Percentiles rank a stretch among this genome's conserved stretches.
Evolutionary conservation across 179 eudicot species (phyloP).

Genomic region (Pouteria campechiana): DNA sequence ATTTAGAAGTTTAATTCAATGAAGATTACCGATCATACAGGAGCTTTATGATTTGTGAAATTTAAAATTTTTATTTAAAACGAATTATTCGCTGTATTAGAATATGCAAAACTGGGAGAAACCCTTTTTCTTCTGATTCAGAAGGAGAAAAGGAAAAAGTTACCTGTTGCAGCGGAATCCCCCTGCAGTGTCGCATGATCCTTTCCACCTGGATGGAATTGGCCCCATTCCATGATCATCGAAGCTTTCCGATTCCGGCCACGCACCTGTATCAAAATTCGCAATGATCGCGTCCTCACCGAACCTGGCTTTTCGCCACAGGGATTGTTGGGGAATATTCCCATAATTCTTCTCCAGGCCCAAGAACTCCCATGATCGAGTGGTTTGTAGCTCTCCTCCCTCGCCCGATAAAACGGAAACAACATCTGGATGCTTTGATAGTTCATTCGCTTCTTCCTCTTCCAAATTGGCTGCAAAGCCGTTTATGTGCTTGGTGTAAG

Average conservation of each 20-base stretch:
- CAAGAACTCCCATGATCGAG: slow-evolving; percentile 10
- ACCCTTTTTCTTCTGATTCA: too few relatives aligned
- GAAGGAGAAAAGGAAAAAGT: too few relatives aligned
- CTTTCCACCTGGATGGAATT: slow-evolving; percentile 60
- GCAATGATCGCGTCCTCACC: slow-evolving; percentile 17
- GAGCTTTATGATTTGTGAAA: too few relatives aligned
- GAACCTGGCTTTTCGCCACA: slow-evolving; percentile 5
- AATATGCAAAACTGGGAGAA: too few relatives aligned
- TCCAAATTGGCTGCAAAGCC: slow-evolving; percentile 8
- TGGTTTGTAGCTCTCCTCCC: slow-evolving; percentile 2
- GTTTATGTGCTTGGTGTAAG: slow-evolving; percentile 1
- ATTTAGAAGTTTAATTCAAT: too few relatives aligned
- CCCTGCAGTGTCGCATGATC: slow-evolving; percentile 8
- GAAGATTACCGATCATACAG: too few relatives aligned
- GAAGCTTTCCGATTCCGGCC: slow-evolving; percentile 64
- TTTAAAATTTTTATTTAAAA: too few relatives aligned
- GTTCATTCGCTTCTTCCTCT: slow-evolving; percentile 5
- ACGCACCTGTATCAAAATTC: slow-evolving; percentile 32
- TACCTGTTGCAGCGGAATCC: slow-evolving; percentile 22
- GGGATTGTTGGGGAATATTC: neutral
- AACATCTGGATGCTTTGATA: slow-evolving; percentile 13
- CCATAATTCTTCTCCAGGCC: neutral
- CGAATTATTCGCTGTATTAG: too few relatives aligned
- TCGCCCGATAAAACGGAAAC: slow-evolving; percentile 6
- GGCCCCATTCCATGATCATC: slow-evolving; percentile 27